Evolutionary conservation across 345 rosid species (phyloP), one percentile per base, ranked within the genome.

Genomic region (Odontarrhena argentea): DNA sequence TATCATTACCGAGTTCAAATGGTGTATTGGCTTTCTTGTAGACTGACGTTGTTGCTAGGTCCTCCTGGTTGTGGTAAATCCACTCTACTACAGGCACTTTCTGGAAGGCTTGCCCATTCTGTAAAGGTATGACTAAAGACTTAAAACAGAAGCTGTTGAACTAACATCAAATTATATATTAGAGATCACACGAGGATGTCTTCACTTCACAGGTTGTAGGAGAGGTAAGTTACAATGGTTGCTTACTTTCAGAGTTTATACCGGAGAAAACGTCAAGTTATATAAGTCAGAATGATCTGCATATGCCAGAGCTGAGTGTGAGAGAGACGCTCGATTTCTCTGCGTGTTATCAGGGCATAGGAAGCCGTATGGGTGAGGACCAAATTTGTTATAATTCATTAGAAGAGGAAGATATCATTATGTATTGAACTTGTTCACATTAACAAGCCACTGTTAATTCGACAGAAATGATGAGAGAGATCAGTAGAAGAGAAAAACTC

Each of bases 21-120:
- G 4, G n/a, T 26, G 9, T 65, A 35, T 25, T 10, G 6, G 43
- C 9, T 25, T 51, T 46, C 62, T 14, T 55, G 63, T 67, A 84
- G 89, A 62, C 68, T 84, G 70, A 74, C 89, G 18, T 69, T 87
- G 69, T 85, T 87, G 53, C 75, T 87, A 8, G 92, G 92, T 55
- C 89, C 86, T 35, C 92, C 87, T 55, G 78, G 85, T 52, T 81
- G 86, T 69, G 92, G 92, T 12, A 86, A 86, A 68, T 84, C 86
- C 50, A 81, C 87, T 9, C 69, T 84, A 6, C 41, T 84, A 60
- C 63, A 74, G 40, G 87, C 92, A 7, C 73, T 86, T 36, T 77
- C 92, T 7, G 86, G 89, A 69, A 78, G 77, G 70, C 81, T 86
- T 25, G 74, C 77, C 70, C 66, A 63, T 45, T 60, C 68, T 48